These are phyloP conservation scores for Mytilinidion resinicola DNA, from an alignment of 495 filamentous ascomycete species.

Conservation along the genomic window DNA sequence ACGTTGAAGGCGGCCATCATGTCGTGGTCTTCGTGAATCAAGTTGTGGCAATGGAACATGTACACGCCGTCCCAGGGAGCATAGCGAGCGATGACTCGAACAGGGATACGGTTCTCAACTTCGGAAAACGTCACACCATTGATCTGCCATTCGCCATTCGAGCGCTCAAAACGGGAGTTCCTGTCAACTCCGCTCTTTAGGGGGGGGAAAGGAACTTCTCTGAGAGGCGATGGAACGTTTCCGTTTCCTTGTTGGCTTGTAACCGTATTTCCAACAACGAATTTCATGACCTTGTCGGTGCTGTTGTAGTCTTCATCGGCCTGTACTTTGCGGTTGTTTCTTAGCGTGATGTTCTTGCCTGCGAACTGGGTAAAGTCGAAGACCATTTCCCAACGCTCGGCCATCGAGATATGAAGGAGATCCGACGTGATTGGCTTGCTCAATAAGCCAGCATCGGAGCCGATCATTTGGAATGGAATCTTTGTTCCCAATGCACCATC, in stretches of 20 bases:
- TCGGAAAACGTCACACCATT: conserved; percentile 47
- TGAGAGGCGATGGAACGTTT: conserved; percentile 30
- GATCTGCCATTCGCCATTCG: conserved; percentile 42
- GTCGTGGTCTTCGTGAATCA: conserved; percentile 54
- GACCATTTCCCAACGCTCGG: conserved; percentile 51
- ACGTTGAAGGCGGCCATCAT: conserved; percentile 60
- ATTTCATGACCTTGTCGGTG: conserved; percentile 50
- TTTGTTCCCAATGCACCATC: conserved; percentile 25
- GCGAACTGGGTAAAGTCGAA: conserved; percentile 46
- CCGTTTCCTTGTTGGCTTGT: conserved; percentile 35
- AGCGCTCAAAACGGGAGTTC: conserved; percentile 43
- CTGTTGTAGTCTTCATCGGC: conserved; percentile 42
- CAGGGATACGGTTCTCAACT: conserved; percentile 40
- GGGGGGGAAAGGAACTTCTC: conserved; percentile 34
- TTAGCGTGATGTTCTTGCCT: conserved; percentile 45
- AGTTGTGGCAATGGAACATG: conserved; percentile 51
- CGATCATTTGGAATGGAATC: conserved; percentile 51
- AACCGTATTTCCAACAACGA: conserved; percentile 42
- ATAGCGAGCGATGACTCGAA: conserved; percentile 45
- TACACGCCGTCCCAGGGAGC: conserved; percentile 51
- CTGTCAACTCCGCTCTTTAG: conserved; percentile 36
- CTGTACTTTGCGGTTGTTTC: conserved; percentile 41
- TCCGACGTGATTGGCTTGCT: conserved; percentile 32
- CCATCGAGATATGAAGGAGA: conserved; percentile 44
- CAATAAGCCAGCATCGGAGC: conserved; percentile 46